phyloP scores from a whole-genome alignment of 768 basidiomycete genomes.

The Hirschioporus abietinus region DNA sequence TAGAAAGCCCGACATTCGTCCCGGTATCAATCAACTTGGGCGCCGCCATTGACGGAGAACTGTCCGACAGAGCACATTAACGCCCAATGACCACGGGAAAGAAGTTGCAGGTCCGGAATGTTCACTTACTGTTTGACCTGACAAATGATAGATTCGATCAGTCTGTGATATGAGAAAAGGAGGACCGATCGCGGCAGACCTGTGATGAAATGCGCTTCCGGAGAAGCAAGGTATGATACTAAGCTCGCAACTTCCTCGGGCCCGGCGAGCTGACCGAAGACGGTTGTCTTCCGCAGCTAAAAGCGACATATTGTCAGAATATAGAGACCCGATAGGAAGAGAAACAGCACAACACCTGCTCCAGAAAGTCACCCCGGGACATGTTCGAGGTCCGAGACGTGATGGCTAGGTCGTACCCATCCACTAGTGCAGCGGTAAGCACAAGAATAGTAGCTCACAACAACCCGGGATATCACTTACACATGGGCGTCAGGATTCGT shows the following conservation, averaged over 20 bases:
- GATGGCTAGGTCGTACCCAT: neutral
- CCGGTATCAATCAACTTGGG: neutral
- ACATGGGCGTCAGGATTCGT: slow-evolving; percentile 17
- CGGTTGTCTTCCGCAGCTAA: slow-evolving; percentile 13
- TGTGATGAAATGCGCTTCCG: slow-evolving; percentile 27
- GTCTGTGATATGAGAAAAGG: neutral
- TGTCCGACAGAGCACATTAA: neutral
- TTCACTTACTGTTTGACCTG: neutral
- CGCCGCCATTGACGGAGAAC: neutral
- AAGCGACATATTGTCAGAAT: neutral
- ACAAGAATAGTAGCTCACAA: neutral
- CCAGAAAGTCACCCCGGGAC: neutral
- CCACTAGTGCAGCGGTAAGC: neutral
- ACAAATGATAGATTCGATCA: neutral
- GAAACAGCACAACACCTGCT: neutral
- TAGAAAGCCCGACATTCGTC: neutral
- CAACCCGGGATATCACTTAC: slow-evolving; percentile 8
- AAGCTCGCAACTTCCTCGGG: slow-evolving; percentile 30
- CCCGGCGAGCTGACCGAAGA: neutral
- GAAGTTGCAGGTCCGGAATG: neutral
- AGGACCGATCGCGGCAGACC: slow-evolving; percentile 14
- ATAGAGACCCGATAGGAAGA: neutral
- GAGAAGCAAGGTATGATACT: slow-evolving; percentile 31
- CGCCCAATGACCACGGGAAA: neutral
- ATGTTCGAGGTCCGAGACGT: neutral